Percentiles rank a stretch among this genome's conserved stretches.
phyloP scores from a whole-genome alignment of 2,329 filamentous ascomycete genomes.

The Trichothecium roseum region DNA sequence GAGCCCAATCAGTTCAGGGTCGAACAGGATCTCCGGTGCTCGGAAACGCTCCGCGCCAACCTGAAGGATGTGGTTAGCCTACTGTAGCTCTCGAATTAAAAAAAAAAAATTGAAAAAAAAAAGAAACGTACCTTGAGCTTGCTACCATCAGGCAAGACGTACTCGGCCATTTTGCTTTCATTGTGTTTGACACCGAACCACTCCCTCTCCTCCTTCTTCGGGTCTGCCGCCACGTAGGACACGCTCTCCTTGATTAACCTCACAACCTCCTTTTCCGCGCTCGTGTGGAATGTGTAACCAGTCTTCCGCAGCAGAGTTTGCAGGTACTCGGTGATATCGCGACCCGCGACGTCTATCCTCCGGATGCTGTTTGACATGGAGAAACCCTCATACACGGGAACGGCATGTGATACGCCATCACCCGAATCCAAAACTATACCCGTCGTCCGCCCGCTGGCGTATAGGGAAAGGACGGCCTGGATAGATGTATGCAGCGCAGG shows the following conservation, averaged over 20 bases:
- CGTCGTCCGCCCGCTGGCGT: constrained; percentile 90
- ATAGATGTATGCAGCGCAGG: constrained; percentile 94
- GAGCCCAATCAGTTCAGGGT: constrained; percentile 90
- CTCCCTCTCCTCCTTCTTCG: constrained; percentile 91
- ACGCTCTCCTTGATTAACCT: constrained; percentile 92
- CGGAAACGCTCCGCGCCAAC: constrained; percentile 90
- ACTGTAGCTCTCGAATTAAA: not conserved
- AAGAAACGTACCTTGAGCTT: constrained; percentile 63
- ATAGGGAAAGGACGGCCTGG: constrained; percentile 90
- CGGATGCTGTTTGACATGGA: constrained; percentile 93
- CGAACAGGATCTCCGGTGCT: constrained; percentile 93
- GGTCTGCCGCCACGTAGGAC: constrained; percentile 83
- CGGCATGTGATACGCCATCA: constrained; percentile 92
- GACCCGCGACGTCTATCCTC: constrained; percentile 88
- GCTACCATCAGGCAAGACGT: constrained; percentile 83
- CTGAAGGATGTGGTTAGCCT: constrained; percentile 29
- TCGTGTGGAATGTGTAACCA: constrained; percentile 92
- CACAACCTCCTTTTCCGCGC: constrained; percentile 98
- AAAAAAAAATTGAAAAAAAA: no score
- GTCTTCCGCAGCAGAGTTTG: constrained; percentile 85
- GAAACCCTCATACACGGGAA: constrained; percentile 96
- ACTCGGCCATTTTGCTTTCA: constrained; percentile 72
- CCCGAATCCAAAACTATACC: constrained; percentile 93
- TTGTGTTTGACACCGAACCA: constrained; percentile 76
- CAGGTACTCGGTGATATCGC: constrained; percentile 92